These are phyloP conservation scores for Pseudogymnoascus sp. DNA, from an alignment of 2,329 filamentous ascomycete species.

Conservation along the genomic window DNA sequence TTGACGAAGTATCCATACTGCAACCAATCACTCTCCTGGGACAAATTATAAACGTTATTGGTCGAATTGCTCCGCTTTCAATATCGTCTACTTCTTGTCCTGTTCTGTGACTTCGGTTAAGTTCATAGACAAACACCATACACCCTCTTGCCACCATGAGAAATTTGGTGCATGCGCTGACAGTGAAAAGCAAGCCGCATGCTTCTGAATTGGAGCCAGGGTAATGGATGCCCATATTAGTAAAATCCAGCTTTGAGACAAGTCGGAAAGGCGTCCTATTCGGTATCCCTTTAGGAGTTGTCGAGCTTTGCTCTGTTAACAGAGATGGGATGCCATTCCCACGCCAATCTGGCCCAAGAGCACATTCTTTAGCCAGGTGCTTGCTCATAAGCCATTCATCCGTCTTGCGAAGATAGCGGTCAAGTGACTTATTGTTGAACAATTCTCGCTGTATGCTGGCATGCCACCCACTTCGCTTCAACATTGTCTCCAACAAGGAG, in stretches of 20 bases:
- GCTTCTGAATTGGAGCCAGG: slow-evolving; percentile 18
- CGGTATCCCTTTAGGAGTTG: neutral
- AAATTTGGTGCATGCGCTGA: slow-evolving; percentile 51
- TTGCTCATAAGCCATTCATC: slow-evolving; percentile 34
- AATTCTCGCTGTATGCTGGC: slow-evolving; percentile 31
- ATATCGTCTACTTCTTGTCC: neutral
- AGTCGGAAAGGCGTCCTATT: slow-evolving; percentile 26
- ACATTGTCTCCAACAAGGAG: slow-evolving; percentile 42
- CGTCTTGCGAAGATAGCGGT: slow-evolving; percentile 13
- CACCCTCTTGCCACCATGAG: slow-evolving; percentile 46
- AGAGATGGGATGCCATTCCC: slow-evolving; percentile 21
- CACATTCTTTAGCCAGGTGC: slow-evolving; percentile 35
- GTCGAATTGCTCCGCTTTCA: slow-evolving; percentile 29
- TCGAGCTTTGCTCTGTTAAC: neutral
- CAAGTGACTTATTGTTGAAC: slow-evolving; percentile 18
- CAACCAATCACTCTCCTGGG: slow-evolving; percentile 49
- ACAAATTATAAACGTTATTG: slow-evolving; percentile 47
- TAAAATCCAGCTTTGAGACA: slow-evolving; percentile 32
- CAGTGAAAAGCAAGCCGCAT: slow-evolving; percentile 24
- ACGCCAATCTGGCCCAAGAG: slow-evolving; percentile 26
- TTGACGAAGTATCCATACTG: slow-evolving; percentile 53
- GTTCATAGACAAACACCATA: slow-evolving; percentile 47
- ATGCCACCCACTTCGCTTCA: slow-evolving; percentile 49
- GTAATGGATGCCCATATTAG: slow-evolving; percentile 26
- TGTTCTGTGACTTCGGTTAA: slow-evolving; percentile 20